A percentile compares a stretch with the other conserved stretches of the same genome.
phyloP scores from a whole-genome alignment of 2,329 filamentous ascomycete species.

The Exutisphaerella laricina region DNA sequence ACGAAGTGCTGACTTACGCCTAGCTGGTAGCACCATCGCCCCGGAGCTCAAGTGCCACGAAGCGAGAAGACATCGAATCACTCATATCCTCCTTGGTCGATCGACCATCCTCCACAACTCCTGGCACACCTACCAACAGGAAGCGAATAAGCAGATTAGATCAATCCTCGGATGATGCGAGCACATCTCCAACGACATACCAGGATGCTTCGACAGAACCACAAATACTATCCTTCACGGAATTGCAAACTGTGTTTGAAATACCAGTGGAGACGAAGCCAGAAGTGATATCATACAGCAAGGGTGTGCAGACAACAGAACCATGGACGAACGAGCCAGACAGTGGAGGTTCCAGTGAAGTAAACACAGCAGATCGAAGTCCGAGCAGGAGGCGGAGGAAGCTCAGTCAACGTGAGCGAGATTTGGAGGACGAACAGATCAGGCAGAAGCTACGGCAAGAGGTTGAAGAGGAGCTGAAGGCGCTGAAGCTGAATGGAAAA shows the following conservation, averaged over 20 bases:
- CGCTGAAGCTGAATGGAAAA: constrained; percentile 50
- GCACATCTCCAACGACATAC: constrained; percentile 27
- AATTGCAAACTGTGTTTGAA: constrained; percentile 74
- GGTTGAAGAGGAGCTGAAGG: constrained; percentile 85
- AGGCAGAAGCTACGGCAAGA: constrained; percentile 77
- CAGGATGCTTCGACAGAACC: constrained; percentile 43
- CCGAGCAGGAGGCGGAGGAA: constrained; percentile 57
- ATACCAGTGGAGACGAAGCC: constrained; percentile 58
- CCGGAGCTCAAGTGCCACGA: constrained; percentile 53
- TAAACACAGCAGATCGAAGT: constrained; percentile 50
- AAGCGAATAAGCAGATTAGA: constrained; percentile 25
- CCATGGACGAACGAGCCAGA: constrained; percentile 52
- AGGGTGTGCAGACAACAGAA: constrained; percentile 86
- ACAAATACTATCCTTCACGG: constrained; percentile 68
- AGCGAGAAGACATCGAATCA: constrained; percentile 72
- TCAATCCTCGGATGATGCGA: constrained; percentile 21
- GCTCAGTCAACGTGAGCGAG: constrained; percentile 69
- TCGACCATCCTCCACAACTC: constrained; percentile 42
- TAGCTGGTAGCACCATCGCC: constrained; percentile 66
- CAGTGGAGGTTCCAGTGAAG: constrained; percentile 56
- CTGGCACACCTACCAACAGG: constrained; percentile 26
- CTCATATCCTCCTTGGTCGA: constrained; percentile 80
- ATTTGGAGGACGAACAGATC: constrained; percentile 76
- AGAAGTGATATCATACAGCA: constrained; percentile 94
- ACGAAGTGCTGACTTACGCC: constrained; percentile 25